These are phyloP conservation scores for rapeseed (Brassica napus) DNA, from an alignment of 345 rosid genomes.

Conservation along the genomic window DNA sequence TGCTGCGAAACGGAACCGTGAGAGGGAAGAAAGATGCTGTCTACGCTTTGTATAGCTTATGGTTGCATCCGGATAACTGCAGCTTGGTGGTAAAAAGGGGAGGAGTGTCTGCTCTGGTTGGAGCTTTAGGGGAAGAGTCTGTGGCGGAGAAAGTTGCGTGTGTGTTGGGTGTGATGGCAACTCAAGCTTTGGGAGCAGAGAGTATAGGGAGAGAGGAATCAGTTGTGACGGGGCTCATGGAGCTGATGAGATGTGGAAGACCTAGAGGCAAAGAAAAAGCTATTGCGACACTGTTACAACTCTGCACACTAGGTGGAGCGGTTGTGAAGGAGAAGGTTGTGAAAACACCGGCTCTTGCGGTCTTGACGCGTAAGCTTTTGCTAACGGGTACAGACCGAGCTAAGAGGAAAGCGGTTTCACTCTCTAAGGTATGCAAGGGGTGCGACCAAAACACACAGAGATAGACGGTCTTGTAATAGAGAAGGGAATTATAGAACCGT, in stretches of 20 bases:
- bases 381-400: slow-evolving; percentile 87
- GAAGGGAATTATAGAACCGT: background rate
- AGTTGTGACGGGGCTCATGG: slow-evolving; percentile 53
- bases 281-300: slow-evolving; percentile 74
- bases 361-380: slow-evolving; percentile 58
- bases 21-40: slow-evolving; percentile 87
- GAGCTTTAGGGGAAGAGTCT: slow-evolving; percentile 58
- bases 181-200: slow-evolving; percentile 63
- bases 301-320: slow-evolving; percentile 68
- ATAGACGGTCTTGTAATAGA: slow-evolving; percentile 30
- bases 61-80: slow-evolving; percentile 67
- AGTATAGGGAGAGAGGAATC: slow-evolving; percentile 65
- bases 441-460: background rate
- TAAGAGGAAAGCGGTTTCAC: slow-evolving; percentile 78
- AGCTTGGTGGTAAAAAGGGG: slow-evolving; percentile 54
- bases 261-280: slow-evolving; percentile 70
- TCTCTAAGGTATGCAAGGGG: slow-evolving; percentile 60
- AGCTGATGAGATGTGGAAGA: slow-evolving; percentile 51
- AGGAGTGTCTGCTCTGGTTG: slow-evolving; percentile 61
- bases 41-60: slow-evolving; percentile 61
- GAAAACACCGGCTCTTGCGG: slow-evolving; percentile 45
- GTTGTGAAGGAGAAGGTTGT: slow-evolving; percentile 62
- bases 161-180: slow-evolving; percentile 57
- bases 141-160: slow-evolving; percentile 78
- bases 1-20: slow-evolving; percentile 59